These are phyloP conservation scores for Xylaria sp. DNA, from an alignment of 2,329 filamentous ascomycete genomes.

Conservation along the genomic window DNA sequence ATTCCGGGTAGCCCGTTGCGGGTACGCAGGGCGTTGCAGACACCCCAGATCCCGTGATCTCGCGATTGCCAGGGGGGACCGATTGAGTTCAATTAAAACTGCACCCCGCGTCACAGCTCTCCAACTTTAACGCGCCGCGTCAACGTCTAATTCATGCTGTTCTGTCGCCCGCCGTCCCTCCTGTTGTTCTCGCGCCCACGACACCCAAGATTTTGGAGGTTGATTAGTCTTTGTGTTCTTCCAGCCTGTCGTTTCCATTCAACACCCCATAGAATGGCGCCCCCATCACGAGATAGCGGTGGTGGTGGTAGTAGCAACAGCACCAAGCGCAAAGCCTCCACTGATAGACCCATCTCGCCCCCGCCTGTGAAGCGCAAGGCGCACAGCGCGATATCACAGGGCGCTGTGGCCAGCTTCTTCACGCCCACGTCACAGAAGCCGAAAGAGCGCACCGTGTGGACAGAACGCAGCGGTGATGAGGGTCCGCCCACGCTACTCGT, in stretches of 20 bases:
- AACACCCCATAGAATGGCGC: conserved; percentile 25
- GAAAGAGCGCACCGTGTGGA: conserved; percentile 79
- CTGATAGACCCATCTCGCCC: conserved; percentile 60
- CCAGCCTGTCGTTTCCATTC: not conserved
- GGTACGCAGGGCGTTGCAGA: conserved; percentile 8
- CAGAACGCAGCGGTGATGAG: conserved; percentile 66
- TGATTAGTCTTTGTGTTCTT: not conserved
- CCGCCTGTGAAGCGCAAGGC: conserved; percentile 64
- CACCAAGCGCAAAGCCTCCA: conserved; percentile 43
- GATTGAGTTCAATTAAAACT: conserved; percentile 23
- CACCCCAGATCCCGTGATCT: conserved; percentile 36
- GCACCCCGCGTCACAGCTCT: conserved; percentile 28
- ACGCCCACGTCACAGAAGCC: conserved; percentile 86
- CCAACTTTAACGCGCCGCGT: conserved; percentile 16
- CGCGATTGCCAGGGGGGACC: conserved; percentile 22
- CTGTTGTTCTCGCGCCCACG: not conserved
- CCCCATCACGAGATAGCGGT: conserved; percentile 25
- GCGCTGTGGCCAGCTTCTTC: conserved; percentile 84
- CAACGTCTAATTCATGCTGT: not conserved
- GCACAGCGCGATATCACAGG: conserved; percentile 65
- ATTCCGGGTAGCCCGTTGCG: not conserved
- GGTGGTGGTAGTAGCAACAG: not conserved
- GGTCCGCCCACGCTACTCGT: conserved; percentile 73
- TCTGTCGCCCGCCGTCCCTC: not conserved
- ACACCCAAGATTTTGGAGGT: not conserved